Base-by-base conservation (phyloP, 768 basidiomycete genomes). In the Albatrellus ellisii region DNA sequence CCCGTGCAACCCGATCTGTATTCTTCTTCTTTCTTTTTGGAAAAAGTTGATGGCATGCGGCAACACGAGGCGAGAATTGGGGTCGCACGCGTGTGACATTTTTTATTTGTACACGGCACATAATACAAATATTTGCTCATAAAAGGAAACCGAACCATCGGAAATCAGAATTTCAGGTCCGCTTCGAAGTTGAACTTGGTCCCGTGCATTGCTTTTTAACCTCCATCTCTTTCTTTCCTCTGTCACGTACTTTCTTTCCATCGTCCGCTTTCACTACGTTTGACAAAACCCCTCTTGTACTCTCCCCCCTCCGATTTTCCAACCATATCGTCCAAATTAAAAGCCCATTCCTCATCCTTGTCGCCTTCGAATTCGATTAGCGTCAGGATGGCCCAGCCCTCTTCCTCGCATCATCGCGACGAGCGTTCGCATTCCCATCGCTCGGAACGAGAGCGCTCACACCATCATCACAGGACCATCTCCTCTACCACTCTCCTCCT, bases 301-400 rank as follows among this genome's bases (percentile, higher is more conserved):
- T 28, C n/a, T n/a, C n/a, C n/a, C n/a, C 29, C 39, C 33, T 54
- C 54, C n/a, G n/a, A n/a, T n/a, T n/a, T n/a, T 54, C 57, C 51
- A 62, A 62, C 54, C 63, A 65, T 73, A 61, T 77, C 83, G 74
- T 82, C 85, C 58, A 75, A 74, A 52, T 65, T 74, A 60, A 72
- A 72, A 52, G 48, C 55, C 40, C 57, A 67, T 42, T 73, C 79
- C 43, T 74, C 76, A 54, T 81, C 82, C 71, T 69, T 86, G 72
- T 85, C 85, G 72, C 80, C 84, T 50, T 69, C 68, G 56, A 62
- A 70, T 46, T 72, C 70, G 56, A 53, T 69, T 48, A 71, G 68
- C 77, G 77, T 74, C 64, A 81, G 80, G 69, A 89, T 89, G 85
- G 85, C 85, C 47, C 76, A 84, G 62, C 84, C 84, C 41, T 85